Base-by-base conservation (phyloP, 345 rosid species). In the Punica granatum region DNA sequence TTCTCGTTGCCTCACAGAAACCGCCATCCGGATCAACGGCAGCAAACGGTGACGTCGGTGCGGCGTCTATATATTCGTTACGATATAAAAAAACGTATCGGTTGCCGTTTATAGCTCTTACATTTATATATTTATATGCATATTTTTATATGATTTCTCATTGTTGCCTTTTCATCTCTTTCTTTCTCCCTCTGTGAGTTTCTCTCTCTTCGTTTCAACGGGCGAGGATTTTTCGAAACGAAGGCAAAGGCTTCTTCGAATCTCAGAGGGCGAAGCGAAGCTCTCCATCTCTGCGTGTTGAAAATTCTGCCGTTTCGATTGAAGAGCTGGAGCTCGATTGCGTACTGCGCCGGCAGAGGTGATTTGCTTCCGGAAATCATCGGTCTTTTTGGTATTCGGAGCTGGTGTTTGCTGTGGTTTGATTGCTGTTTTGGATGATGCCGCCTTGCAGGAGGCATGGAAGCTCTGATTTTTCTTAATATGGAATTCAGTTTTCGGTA, bases 201-300 rank as follows among this genome's bases (percentile, higher is more conserved):
- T 78, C 67, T 71, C 78, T 84, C 76, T 80, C 77, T 69, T 72
- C 43, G 84, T 77, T 86, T 88, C 90, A 89, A 87, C 96, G 93
- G 96, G 93, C 88, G 84, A 82, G 80, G 85, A 70, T 80, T 82
- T 82, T 83, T 76, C 84, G 89, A 83, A 86, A 78, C 83, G 67
- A 81, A 44, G 26, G 25, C 66, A 81, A 37, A 51, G 23, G 58
- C 64, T 33, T 34, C 60, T 48, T 73, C 63, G 64, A n/a, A 63
- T 60, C 31, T 37, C 64, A 63, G 71, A 67, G 31, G 64, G 68
- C 72, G 41, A 48, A 75, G 59, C 49, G 48, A 36, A 60, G 68
- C 44, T 2, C 60, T 59, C 63, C 53, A 61, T 28, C 39, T 49
- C 36, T 6, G 13, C 25, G 61, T n/a, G 66, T 63, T 63, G 48